A percentile compares a stretch with the other conserved stretches of the same genome.
Evolutionary conservation across 1,284 basidiomycete genomes (phyloP).

Genomic region (Porodaedalea pini): DNA sequence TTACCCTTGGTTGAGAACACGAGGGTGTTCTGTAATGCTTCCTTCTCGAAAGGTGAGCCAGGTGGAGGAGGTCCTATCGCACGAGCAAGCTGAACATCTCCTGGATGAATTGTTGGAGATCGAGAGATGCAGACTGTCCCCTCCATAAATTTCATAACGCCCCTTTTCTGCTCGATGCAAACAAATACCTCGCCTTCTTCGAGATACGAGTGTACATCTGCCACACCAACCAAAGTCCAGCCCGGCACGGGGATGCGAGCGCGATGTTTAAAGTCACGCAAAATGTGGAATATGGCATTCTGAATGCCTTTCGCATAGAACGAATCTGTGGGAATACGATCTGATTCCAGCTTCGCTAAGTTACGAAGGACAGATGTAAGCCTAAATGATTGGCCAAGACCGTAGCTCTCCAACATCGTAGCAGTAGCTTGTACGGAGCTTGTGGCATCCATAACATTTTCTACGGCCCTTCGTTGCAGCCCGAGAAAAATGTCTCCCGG

Average conservation of each 20-base stretch:
- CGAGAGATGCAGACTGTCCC: slow-evolving; percentile 55
- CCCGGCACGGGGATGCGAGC: slow-evolving; percentile 66
- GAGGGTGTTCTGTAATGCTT: slow-evolving; percentile 34
- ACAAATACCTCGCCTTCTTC: slow-evolving; percentile 54
- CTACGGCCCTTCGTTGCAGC: slow-evolving; percentile 53
- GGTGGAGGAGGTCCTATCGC: slow-evolving; percentile 30
- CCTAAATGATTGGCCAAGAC: slow-evolving; percentile 40
- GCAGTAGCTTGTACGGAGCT: slow-evolving; percentile 44
- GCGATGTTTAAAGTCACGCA: slow-evolving; percentile 62
- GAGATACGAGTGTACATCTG: slow-evolving; percentile 54
- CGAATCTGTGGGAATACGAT: slow-evolving; percentile 33
- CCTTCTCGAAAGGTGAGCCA: slow-evolving; percentile 22
- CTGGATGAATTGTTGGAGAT: slow-evolving; percentile 32
- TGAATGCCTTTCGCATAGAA: slow-evolving; percentile 54
- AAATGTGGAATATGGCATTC: slow-evolving; percentile 54
- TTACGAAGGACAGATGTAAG: slow-evolving; percentile 37
- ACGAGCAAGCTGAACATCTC: slow-evolving; percentile 32
- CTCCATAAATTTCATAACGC: slow-evolving; percentile 44
- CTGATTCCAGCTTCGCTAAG: slow-evolving; percentile 33
- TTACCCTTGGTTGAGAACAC: slow-evolving; percentile 59
- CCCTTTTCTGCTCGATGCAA: slow-evolving; percentile 44
- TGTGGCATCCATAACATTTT: slow-evolving; percentile 41
- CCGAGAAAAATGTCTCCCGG: slow-evolving; percentile 48
- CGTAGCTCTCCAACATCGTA: slow-evolving; percentile 42
- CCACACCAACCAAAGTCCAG: slow-evolving; percentile 66